Evolutionary conservation across 371 early-diverging fungal species (phyloP).

Genomic region (Circinella minor): DNA sequence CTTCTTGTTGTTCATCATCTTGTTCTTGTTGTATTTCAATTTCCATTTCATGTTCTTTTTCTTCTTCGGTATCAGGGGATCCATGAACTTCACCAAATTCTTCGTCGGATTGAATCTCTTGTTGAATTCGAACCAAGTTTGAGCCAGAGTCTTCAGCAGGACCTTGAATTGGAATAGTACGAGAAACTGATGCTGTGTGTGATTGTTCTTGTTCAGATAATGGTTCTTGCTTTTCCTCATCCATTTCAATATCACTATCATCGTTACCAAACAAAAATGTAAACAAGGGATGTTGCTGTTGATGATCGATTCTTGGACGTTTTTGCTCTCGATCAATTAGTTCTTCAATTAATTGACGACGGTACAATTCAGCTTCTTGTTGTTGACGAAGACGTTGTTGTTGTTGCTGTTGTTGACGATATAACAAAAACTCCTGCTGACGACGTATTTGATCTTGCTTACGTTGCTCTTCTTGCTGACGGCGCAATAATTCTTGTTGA

Average conservation of each 20-base stretch:
- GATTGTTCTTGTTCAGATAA: too few species aligned
- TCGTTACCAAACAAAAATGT: background rate
- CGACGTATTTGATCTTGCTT: background rate
- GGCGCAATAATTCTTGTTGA: background rate
- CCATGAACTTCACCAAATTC: background rate
- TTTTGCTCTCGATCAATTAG: background rate
- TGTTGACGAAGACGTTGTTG: conserved; percentile 6
- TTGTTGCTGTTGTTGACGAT: conserved; percentile 1
- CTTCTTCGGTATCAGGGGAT: background rate
- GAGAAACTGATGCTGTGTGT: background rate
- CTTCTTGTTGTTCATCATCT: conserved; percentile 11
- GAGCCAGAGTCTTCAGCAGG: background rate
- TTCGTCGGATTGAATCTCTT: background rate
- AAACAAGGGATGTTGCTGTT: conserved; percentile 5
- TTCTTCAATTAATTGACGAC: background rate
- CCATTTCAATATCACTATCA: conserved; percentile 8
- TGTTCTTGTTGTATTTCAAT: conserved; percentile 1
- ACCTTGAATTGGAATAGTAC: background rate
- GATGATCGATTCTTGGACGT: background rate
- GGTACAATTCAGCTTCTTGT: conserved; percentile 1
- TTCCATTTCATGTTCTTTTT: conserved; percentile 5
- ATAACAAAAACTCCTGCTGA: background rate
- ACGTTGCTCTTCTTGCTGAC: conserved; percentile 2
- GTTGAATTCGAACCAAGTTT: background rate
- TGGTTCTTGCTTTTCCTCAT: background rate